phyloP scores from a whole-genome alignment of 163 green algal species.

The Scenedesmus sp. region DNA sequence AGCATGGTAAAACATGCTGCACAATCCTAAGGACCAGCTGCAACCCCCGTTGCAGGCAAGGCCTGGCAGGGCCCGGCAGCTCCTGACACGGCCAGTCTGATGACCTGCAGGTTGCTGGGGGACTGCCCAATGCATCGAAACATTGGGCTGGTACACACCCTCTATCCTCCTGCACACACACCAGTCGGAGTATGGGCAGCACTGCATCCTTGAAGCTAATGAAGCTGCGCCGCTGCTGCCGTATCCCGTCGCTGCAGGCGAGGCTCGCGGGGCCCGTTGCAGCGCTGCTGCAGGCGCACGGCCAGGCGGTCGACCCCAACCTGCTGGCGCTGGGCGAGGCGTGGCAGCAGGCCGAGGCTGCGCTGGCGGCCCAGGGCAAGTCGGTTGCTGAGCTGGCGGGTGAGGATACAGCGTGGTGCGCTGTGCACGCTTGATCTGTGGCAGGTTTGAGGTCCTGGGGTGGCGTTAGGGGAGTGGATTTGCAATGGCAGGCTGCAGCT shows the following conservation, averaged over 20 bases:
- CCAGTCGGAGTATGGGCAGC: too few species aligned
- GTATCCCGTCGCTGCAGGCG: constrained; percentile 53
- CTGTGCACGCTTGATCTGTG: too few species aligned
- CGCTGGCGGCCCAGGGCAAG: constrained; percentile 46
- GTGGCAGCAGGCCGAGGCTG: constrained; percentile 69
- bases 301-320: constrained; percentile 87
- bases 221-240: too few species aligned
- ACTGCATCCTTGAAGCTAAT: too few species aligned
- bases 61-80: not conserved
- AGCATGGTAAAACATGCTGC: too few species aligned
- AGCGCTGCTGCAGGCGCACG: constrained; percentile 79
- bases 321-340: constrained; percentile 82
- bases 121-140: too few species aligned
- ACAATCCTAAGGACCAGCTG: too few species aligned
- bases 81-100: not conserved
- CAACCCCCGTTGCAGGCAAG: not conserved
- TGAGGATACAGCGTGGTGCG: not conserved
- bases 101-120: not conserved
- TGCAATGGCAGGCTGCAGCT: not conserved
- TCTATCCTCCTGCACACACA: too few species aligned
- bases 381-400: not conserved
- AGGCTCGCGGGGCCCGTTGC: constrained; percentile 77
- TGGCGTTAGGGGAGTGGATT: too few species aligned
- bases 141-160: too few species aligned
- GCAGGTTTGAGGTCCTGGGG: too few species aligned